Conservation (phyloP, 129 eudicot species). For the Centaurea solstitialis region DNA sequence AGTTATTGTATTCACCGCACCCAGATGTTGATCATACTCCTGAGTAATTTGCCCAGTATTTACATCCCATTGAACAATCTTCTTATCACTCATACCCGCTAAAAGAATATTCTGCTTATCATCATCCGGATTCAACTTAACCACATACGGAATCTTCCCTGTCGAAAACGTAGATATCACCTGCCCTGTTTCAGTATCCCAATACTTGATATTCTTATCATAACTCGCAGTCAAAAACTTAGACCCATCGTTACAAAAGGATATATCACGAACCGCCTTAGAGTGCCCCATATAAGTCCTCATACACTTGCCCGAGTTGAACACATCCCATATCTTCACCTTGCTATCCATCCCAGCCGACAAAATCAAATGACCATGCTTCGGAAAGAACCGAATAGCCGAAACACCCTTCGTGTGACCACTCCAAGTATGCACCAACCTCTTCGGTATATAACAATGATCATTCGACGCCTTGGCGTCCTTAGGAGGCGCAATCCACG, state of each 20-base stretch:
- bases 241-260: conserved; percentile 84
- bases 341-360: conserved; percentile 97
- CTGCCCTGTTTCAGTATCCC: conserved; percentile 98
- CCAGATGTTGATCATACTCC: conserved; percentile 98
- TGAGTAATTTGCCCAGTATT: conserved; percentile 87
- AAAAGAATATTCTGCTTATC: conserved; percentile 92
- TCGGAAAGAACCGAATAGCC: conserved; percentile 90
- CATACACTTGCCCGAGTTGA: conserved; percentile 92
- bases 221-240: conserved; percentile 91
- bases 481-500: conserved; percentile 95
- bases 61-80: conserved; percentile 97
- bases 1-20: conserved; percentile 93
- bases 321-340: conserved; percentile 97
- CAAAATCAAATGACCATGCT: conserved; percentile 84
- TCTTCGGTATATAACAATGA: conserved; percentile 91
- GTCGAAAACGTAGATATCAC: conserved; percentile 91
- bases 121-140: conserved; percentile 92
- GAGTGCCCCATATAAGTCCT: conserved; percentile 97
- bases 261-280: conserved; percentile 89
- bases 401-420: conserved; percentile 97
- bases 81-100: conserved; percentile 99
- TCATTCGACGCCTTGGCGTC: conserved; percentile 80
- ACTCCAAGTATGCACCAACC: conserved; percentile 97
- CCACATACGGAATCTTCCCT: conserved; percentile 92
- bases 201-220: conserved; percentile 95